These are phyloP conservation scores for Metschnikowia continentalis DNA, from an alignment of 805 yeast species.

Conservation along the genomic window DNA sequence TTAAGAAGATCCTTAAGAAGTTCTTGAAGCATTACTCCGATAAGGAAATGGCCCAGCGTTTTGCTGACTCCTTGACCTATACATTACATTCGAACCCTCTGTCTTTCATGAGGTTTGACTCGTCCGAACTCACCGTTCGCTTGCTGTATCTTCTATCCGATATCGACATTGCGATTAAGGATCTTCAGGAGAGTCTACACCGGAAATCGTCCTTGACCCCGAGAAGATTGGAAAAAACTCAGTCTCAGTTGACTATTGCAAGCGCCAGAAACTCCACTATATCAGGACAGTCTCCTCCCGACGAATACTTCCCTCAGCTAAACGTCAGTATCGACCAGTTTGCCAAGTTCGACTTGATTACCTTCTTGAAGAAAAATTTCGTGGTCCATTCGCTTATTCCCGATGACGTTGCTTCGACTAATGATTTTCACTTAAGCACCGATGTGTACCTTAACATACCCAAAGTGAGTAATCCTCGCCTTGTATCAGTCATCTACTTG, in stretches of 20 bases:
- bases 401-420: conserved; percentile 29
- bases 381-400: conserved; percentile 30
- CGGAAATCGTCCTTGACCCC: conserved; percentile 1
- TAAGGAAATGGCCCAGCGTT: conserved; percentile 18
- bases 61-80: conserved; percentile 34
- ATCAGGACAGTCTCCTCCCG: conserved; percentile 9
- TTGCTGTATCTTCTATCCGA: conserved; percentile 13
- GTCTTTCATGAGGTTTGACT: conserved; percentile 58
- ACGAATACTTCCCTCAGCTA: conserved; percentile 10
- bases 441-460: conserved; percentile 32
- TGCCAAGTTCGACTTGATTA: conserved; percentile 30
- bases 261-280: conserved; percentile 5
- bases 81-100: conserved; percentile 40
- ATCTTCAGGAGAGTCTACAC: conserved; percentile 12
- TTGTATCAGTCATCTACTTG: conserved; percentile 24
- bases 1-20: conserved; percentile 71
- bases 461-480: conserved; percentile 13
- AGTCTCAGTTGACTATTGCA: conserved; percentile 10
- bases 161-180: conserved; percentile 14
- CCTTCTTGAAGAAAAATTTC: conserved; percentile 36
- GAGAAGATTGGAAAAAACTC: conserved; percentile 3
- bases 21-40: conserved; percentile 45
- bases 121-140: conserved; percentile 58
- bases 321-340: conserved; percentile 12
- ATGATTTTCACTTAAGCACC: conserved; percentile 32